These are phyloP conservation scores for Aspergillus ochraceus DNA, from an alignment of 2,329 filamentous ascomycete species.

Conservation along the genomic window DNA sequence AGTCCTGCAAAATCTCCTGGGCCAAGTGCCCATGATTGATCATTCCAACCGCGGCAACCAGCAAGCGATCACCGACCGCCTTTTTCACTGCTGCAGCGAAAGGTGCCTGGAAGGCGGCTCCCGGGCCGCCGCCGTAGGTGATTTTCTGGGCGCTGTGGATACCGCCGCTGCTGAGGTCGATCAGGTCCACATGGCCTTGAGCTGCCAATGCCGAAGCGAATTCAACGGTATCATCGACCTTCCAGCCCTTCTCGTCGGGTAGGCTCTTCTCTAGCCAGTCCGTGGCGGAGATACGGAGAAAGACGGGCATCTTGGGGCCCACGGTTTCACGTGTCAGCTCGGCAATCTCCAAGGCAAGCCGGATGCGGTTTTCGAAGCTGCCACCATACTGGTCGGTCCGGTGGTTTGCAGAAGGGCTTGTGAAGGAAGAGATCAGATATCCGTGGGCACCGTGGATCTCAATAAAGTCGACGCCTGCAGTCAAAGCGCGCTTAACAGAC, in stretches of 20 bases:
- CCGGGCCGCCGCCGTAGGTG: constrained; percentile 25
- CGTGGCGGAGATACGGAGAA: constrained; percentile 70
- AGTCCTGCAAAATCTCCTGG: constrained; percentile 56
- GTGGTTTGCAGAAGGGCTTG: constrained; percentile 69
- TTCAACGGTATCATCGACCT: constrained; percentile 60
- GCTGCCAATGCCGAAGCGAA: constrained; percentile 68
- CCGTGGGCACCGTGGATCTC: constrained; percentile 81
- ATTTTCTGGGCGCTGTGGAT: constrained; percentile 56
- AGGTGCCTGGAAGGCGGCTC: constrained; percentile 71
- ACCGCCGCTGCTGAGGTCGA: constrained; percentile 79
- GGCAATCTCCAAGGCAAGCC: constrained; percentile 67
- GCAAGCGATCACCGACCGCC: constrained; percentile 67
- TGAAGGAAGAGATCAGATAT: constrained; percentile 70
- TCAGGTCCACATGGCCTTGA: constrained; percentile 70
- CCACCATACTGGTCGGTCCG: constrained; percentile 60
- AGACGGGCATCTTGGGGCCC: constrained; percentile 67
- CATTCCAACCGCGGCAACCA: constrained; percentile 72
- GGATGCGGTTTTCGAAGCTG: constrained; percentile 62
- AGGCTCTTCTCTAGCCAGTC: constrained; percentile 70
- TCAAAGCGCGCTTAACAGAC: constrained; percentile 60
- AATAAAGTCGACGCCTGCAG: constrained; percentile 73
- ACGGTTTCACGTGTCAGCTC: constrained; percentile 63
- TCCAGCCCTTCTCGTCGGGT: constrained; percentile 62
- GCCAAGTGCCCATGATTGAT: constrained; percentile 71
- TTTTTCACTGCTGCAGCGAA: constrained; percentile 72